Evolutionary conservation across 2,329 filamentous ascomycete species (phyloP).

Genomic region (Incumbomyces lentus): DNA sequence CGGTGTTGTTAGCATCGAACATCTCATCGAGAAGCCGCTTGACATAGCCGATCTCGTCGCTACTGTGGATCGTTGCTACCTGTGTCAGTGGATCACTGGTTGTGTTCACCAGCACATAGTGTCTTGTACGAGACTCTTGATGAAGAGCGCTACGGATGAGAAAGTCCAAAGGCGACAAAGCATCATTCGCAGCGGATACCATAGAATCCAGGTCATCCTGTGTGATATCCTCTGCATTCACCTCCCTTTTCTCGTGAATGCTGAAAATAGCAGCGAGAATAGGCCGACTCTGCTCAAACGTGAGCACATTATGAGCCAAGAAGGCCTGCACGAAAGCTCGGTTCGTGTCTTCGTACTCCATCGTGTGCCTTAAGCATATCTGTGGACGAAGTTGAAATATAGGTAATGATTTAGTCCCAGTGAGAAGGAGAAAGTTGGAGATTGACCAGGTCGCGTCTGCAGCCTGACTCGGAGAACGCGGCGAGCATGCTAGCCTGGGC

Average conservation of each 20-base stretch:
- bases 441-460: no score
- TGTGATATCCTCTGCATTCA: constrained; percentile 54
- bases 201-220: constrained; percentile 57
- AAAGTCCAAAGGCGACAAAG: constrained; percentile 70
- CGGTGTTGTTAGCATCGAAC: constrained; percentile 80
- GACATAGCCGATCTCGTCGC: constrained; percentile 82
- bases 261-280: constrained; percentile 68
- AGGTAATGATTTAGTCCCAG: no score
- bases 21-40: constrained; percentile 81
- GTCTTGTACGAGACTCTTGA: constrained; percentile 55
- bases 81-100: constrained; percentile 77
- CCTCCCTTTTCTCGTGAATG: constrained; percentile 40
- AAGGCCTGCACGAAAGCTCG: constrained; percentile 87
- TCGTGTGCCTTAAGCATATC: background rate
- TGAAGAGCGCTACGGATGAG: constrained; percentile 70
- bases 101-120: constrained; percentile 80
- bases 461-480: no score
- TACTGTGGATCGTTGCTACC: constrained; percentile 66
- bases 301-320: constrained; percentile 66
- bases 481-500: no score
- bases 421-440: no score
- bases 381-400: no score
- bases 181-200: constrained; percentile 59
- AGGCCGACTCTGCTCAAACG: constrained; percentile 59
- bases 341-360: constrained; percentile 53